Conservation (phyloP, 768 basidiomycete species). For the Naganishia onofrii region DNA sequence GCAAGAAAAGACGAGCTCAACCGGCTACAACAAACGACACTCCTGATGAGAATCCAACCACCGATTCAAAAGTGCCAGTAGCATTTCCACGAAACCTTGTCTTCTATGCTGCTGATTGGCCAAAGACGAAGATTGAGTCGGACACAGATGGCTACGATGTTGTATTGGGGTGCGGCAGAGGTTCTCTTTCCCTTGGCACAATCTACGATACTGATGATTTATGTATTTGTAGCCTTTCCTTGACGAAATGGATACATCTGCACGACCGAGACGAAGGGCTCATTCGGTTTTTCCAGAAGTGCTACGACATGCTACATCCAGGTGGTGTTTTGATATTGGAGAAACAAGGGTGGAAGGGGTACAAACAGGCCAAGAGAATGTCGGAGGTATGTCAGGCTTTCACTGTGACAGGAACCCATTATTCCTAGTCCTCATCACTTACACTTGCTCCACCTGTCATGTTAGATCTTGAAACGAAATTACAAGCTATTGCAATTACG, state of each 20-base stretch:
- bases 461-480: constrained; percentile 27
- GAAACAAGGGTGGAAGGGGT: constrained; percentile 37
- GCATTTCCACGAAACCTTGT: constrained; percentile 35
- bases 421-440: background rate
- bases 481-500: constrained; percentile 32
- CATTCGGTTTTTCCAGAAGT: constrained; percentile 36
- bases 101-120: constrained; percentile 37
- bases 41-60: background rate
- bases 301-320: constrained; percentile 23
- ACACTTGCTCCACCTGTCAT: background rate
- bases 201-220: background rate
- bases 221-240: constrained; percentile 30
- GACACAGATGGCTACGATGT: constrained; percentile 36
- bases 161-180: constrained; percentile 33
- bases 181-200: background rate
- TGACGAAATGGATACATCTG: constrained; percentile 43
- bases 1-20: background rate
- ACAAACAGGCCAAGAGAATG: constrained; percentile 35
- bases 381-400: constrained; percentile 27
- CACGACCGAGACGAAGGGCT: constrained; percentile 39
- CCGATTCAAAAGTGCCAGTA: background rate
- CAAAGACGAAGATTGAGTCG: constrained; percentile 20
- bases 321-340: constrained; percentile 38
- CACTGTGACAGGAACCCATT: background rate
- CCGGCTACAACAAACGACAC: background rate